Base-by-base conservation (phyloP, 768 basidiomycete genomes). In the Vararia minispora region DNA sequence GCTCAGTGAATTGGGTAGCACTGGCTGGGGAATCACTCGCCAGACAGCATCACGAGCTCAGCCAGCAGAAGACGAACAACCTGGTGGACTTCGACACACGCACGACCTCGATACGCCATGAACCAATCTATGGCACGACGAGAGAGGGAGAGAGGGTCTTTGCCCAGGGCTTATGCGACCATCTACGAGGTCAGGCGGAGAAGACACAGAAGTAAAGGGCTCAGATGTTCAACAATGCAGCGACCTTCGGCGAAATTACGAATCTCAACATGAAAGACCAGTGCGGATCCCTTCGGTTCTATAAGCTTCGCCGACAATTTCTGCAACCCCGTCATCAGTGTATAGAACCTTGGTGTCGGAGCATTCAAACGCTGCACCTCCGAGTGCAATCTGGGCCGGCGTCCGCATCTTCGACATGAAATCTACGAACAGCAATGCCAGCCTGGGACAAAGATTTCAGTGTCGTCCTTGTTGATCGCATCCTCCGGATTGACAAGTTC, bases 71-170 rank as follows among this genome's bases (percentile, higher is more conserved):
- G 54, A 81, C 70, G 11, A 91, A 92, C 52, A 94, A 97, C 44
- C 68, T 82, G 47, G 91, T 86, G 0, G 94, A 97, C 56, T 85
- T 90, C 0, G 81, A 97, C 58, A 76, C 88, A 36, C 74, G 87
- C 76, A 88, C 20, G 91, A 98, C 62, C 85, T 98, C 58, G 88
- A 73, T 51, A 82, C 86, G 32, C 90, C 92, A 3, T 98, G 94
- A 92, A 64, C 95, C n/a, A 92, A 98, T 59, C 94, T 98, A 29
- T 92, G n/a, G n/a, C n/a, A 94, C 95, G 90, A 83, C 91, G 7
- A 79, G 80, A 48, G 79, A 82, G 9, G 55, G 71, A 0, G 92
- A 97, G 29, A 79, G 74, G 48, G 63, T 87, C 33, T 98, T 98
- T 53, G 92, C 92, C 3, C 87, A 92, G 49, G 94, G 97, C 58